Percentiles rank a stretch among this genome's conserved stretches.
These are phyloP conservation scores for Beauveria australis DNA, from an alignment of 2,329 filamentous ascomycete species.

Conservation along the genomic window DNA sequence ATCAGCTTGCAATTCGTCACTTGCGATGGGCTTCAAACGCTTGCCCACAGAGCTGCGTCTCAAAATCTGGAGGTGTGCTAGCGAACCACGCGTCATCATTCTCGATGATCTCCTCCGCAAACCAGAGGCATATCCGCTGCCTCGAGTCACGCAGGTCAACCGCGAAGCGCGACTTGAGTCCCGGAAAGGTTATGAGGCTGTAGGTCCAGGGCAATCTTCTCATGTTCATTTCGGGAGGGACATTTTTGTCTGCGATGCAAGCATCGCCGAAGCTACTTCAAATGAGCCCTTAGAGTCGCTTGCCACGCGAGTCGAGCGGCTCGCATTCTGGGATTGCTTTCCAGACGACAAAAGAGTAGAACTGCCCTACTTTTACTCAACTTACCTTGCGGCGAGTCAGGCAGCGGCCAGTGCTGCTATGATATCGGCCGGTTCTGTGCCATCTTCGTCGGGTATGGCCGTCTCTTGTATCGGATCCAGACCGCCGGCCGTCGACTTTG, in stretches of 20 bases:
- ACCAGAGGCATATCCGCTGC: constrained; percentile 24
- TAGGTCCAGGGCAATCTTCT: constrained; percentile 22
- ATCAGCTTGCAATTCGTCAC: not conserved
- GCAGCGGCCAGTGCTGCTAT: constrained; percentile 16
- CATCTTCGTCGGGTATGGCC: not conserved
- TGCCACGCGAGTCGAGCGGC: constrained; percentile 24
- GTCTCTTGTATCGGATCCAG: not conserved
- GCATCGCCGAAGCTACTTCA: constrained; percentile 25
- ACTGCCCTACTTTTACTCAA: constrained; percentile 24
- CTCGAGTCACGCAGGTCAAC: constrained; percentile 29
- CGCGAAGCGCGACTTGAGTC: constrained; percentile 26
- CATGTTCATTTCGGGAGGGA: constrained; percentile 29
- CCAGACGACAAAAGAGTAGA: constrained; percentile 30
- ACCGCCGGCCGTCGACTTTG: constrained; percentile 23
- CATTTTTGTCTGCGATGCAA: constrained; percentile 30
- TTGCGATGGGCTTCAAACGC: constrained; percentile 19
- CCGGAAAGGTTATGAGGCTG: constrained; percentile 26
- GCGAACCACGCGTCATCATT: constrained; percentile 29
- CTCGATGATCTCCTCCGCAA: constrained; percentile 26
- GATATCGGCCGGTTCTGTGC: constrained; percentile 18
- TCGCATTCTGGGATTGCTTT: constrained; percentile 33
- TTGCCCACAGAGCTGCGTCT: constrained; percentile 29
- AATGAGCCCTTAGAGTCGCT: constrained; percentile 26
- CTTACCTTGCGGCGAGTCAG: constrained; percentile 27
- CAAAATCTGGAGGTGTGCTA: constrained; percentile 29